phyloP scores from a whole-genome alignment of 225 moss, liverwort and hornwort genomes.

The Antitrichia curtipendula region DNA sequence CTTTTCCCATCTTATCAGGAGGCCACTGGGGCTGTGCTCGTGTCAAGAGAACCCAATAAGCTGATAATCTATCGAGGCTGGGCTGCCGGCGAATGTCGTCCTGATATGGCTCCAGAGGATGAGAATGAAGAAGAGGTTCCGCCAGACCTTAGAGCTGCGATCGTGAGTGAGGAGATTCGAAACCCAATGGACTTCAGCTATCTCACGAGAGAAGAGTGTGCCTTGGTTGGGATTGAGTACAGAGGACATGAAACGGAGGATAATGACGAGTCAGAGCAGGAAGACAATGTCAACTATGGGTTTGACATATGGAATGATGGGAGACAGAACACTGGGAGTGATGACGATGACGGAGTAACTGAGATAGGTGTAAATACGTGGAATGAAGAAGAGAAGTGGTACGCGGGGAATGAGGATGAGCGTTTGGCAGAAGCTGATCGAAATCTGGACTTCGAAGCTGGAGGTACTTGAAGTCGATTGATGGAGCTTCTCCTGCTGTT shows the following conservation, averaged over 20 bases:
- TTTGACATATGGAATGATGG: constrained; percentile 29
- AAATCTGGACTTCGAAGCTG: neutral
- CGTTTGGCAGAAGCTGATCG: neutral
- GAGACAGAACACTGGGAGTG: neutral
- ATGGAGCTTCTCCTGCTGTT: neutral
- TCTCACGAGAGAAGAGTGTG: constrained; percentile 26
- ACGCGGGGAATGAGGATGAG: neutral
- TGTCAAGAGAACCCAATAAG: constrained; percentile 77
- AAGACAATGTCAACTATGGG: constrained; percentile 6
- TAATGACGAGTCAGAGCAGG: neutral
- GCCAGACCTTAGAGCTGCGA: constrained; percentile 51
- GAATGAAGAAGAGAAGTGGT: neutral
- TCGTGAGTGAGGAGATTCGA: constrained; percentile 48
- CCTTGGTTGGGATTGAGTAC: constrained; percentile 15
- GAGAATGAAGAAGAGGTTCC: constrained; percentile 38
- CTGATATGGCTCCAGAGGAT: constrained; percentile 23
- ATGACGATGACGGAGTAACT: neutral
- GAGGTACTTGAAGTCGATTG: neutral
- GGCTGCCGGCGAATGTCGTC: constrained; percentile 69
- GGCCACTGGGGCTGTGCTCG: constrained; percentile 69
- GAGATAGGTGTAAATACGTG: neutral
- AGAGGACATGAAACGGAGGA: constrained; percentile 1
- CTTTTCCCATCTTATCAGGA: constrained; percentile 25
- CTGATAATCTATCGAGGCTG: constrained; percentile 82
- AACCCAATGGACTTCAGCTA: constrained; percentile 33